These are phyloP conservation scores for Stephania japonica DNA, from an alignment of 164 flowering plant genomes.

Conservation along the genomic window DNA sequence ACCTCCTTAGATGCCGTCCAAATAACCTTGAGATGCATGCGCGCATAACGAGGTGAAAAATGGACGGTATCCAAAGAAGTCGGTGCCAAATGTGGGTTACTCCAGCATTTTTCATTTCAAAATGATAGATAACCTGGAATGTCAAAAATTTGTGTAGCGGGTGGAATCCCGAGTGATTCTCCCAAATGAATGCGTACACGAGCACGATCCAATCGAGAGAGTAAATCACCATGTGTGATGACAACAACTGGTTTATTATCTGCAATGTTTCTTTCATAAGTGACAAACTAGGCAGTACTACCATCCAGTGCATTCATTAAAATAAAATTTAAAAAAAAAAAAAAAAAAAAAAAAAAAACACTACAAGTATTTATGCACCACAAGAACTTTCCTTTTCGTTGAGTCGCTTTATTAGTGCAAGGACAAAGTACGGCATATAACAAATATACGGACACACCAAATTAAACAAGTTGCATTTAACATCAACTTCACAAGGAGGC, in stretches of 20 bases:
- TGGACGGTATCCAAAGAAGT: no score
- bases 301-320: no score
- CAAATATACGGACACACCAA: no score
- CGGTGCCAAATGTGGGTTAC: no score
- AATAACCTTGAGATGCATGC: no score
- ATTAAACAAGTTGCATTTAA: not conserved
- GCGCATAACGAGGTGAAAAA: no score
- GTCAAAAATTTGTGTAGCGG: conserved; percentile 69
- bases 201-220: conserved; percentile 50
- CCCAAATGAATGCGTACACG: conserved; percentile 59
- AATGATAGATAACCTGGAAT: conserved; percentile 59
- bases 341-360: no score
- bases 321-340: no score
- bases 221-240: conserved; percentile 78
- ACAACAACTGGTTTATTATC: conserved; percentile 85
- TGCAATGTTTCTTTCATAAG: conserved; percentile 17
- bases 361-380: not conserved
- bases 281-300: not conserved
- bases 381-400: not conserved
- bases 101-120: no score
- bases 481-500: not conserved
- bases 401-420: not conserved
- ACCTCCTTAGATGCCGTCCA: no score
- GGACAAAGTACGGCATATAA: no score
- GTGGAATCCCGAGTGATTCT: conserved; percentile 63